Evolutionary conservation across 257 asterid species (phyloP).

Genomic region (Rauvolfia tetraphylla): DNA sequence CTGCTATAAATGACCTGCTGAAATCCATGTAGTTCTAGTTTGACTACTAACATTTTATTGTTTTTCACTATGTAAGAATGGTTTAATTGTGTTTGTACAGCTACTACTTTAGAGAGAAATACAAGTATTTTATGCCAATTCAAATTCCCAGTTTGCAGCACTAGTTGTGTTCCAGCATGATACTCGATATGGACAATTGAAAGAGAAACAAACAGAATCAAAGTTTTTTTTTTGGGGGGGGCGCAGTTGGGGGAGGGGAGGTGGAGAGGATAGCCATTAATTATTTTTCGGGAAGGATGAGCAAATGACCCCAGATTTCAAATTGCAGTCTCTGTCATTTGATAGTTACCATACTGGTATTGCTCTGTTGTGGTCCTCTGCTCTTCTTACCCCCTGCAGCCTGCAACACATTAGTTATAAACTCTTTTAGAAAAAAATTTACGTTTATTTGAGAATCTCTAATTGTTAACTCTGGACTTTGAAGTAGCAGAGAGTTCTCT

Average conservation of each 20-base stretch:
- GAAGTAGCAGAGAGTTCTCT: not conserved
- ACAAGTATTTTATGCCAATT: not conserved
- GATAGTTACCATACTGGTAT: slow-evolving; percentile 35
- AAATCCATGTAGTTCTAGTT: slow-evolving; percentile 8
- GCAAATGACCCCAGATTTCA: slow-evolving; percentile 18
- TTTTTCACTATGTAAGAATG: not conserved
- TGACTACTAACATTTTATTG: slow-evolving; percentile 1
- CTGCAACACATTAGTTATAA: slow-evolving; percentile 20
- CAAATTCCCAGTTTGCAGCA: not conserved
- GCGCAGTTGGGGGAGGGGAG: too few relatives aligned
- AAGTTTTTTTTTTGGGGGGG: too few relatives aligned
- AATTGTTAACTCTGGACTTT: slow-evolving; percentile 9
- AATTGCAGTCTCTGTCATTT: slow-evolving; percentile 30
- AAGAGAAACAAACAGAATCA: not conserved
- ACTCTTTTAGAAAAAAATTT: slow-evolving; percentile 22
- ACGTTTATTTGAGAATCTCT: not conserved
- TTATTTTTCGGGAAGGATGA: not conserved
- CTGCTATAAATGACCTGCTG: slow-evolving; percentile 15
- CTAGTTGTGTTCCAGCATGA: not conserved
- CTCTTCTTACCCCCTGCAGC: slow-evolving; percentile 1
- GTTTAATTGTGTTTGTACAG: not conserved
- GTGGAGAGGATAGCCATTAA: not conserved
- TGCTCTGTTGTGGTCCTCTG: slow-evolving; percentile 29
- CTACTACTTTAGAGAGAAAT: slow-evolving; percentile 3
- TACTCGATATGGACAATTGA: not conserved